Evolutionary conservation across 148 eudicot genomes (phyloP), one percentile per base, ranked within the genome.

Genomic region (Fagopyrum esculentum): DNA sequence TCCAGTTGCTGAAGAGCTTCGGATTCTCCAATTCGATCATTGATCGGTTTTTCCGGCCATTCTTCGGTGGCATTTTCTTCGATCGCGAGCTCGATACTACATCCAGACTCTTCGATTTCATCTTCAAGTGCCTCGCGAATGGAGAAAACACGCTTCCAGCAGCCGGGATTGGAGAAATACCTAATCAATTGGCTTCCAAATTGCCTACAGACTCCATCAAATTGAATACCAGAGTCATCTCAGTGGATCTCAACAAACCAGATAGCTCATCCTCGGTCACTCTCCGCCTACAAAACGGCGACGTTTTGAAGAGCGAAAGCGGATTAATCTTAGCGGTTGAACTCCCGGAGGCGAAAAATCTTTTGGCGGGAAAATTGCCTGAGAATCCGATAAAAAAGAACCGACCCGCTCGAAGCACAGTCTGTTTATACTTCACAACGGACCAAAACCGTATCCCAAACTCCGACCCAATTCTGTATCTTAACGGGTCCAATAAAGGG

Each of bases 21-120:
- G 97, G 99, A 1, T 96, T 92, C 72, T 90, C 98, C 3, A 81
- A 85, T 1, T 72, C 79, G 35, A 84, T 89, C 1, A 48, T 96
- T 47, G 93, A 92, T 50, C 76, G 97, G 12, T 96, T 96, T 69
- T 96, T 90, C 49, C 77, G 97, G 26, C 99, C 98, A 3, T 96
- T 96, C 71, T 96, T 96, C 45, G 98, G 99, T 1, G 99, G 99
- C 16, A 85, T 96, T 26, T 96, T 96, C 83, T 92, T 96, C 71
- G 99, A 96, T 45, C 73, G 59, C 16, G 91, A 90, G 71, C 94
- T 96, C 22, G 90, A 88, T 13, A 96, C 99, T 5, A 86, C 93
- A 2, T 96, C 99, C 0, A 83, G 99, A 45, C 57, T 96, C 73
- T 96, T 92, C 81, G 84, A 92, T 78, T 96, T 96, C 77, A 74